Percentiles rank a stretch among this genome's conserved stretches.
These are phyloP conservation scores for Fusarium duplospermum DNA, from an alignment of 2,329 filamentous ascomycete species.

Conservation along the genomic window DNA sequence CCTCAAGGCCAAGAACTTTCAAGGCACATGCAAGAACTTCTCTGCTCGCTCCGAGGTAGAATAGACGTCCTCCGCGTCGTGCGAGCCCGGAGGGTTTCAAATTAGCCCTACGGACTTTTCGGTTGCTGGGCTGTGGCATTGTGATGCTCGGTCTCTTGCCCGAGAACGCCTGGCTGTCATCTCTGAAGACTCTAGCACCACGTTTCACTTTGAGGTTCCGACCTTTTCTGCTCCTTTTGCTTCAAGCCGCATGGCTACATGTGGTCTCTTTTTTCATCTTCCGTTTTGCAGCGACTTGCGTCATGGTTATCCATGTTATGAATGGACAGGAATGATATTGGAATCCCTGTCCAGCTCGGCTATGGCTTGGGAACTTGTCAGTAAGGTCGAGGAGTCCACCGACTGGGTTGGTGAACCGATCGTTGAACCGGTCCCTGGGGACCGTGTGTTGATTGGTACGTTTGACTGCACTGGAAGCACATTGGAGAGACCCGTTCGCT, in stretches of 20 bases:
- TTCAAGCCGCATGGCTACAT: neutral
- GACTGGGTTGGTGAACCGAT: neutral
- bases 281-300: conserved; percentile 17
- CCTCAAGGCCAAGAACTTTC: conserved; percentile 41
- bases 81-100: neutral
- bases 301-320: conserved; percentile 11
- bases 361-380: conserved; percentile 13
- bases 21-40: conserved; percentile 43
- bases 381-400: neutral
- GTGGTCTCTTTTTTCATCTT: conserved; percentile 16
- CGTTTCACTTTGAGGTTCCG: conserved; percentile 10
- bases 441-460: conserved; percentile 6
- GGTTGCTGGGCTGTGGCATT: conserved; percentile 6
- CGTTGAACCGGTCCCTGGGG: conserved; percentile 9
- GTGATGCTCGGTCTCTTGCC: conserved; percentile 2
- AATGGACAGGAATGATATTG: conserved; percentile 14
- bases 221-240: neutral
- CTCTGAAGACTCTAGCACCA: conserved; percentile 13
- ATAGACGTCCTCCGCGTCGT: neutral
- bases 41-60: conserved; percentile 7
- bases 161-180: conserved; percentile 4
- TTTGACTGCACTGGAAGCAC: conserved; percentile 8
- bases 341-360: conserved; percentile 7
- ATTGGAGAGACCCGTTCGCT: neutral
- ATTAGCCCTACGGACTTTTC: neutral